A percentile compares a stretch with the other conserved stretches of the same genome.
Evolutionary conservation across 305 asterid genomes (phyloP).

Genomic region (Fraxinus dipetala): DNA sequence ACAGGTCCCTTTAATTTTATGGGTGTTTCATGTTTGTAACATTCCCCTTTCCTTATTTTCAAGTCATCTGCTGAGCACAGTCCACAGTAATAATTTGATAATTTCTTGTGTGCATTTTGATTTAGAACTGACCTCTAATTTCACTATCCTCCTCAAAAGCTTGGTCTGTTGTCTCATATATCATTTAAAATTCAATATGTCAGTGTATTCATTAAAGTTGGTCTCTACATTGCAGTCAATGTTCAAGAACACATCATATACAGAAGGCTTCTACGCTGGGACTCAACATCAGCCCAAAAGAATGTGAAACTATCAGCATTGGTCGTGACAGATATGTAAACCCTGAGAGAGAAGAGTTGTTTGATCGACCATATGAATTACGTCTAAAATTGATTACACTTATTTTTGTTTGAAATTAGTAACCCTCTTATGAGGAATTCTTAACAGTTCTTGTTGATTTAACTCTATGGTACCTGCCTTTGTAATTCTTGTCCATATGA

Average conservation of each 20-base stretch:
- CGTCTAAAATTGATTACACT: conserved; percentile 6
- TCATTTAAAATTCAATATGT: background rate
- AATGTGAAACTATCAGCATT: conserved; percentile 28
- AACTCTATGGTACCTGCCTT: background rate
- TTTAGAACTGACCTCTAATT: background rate
- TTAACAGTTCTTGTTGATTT: background rate
- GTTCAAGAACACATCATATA: conserved; percentile 77
- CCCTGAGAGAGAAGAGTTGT: background rate
- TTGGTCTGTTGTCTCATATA: background rate
- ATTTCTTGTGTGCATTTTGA: background rate
- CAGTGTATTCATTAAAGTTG: background rate
- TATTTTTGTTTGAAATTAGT: background rate
- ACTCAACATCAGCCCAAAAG: conserved; percentile 43
- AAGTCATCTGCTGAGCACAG: background rate
- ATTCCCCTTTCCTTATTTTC: background rate
- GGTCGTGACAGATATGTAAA: background rate
- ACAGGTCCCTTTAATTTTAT: background rate
- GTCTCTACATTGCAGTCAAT: conserved; percentile 50
- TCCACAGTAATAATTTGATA: background rate
- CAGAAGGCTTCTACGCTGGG: conserved; percentile 82
- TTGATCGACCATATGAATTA: conserved; percentile 17
- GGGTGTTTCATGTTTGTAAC: background rate
- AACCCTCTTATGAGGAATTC: background rate
- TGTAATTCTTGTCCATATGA: background rate
- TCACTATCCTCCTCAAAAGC: background rate